Evolutionary conservation across 2,329 filamentous ascomycete genomes (phyloP), one percentile per base, ranked within the genome.

Genomic region (Leptographium radiaticola): DNA sequence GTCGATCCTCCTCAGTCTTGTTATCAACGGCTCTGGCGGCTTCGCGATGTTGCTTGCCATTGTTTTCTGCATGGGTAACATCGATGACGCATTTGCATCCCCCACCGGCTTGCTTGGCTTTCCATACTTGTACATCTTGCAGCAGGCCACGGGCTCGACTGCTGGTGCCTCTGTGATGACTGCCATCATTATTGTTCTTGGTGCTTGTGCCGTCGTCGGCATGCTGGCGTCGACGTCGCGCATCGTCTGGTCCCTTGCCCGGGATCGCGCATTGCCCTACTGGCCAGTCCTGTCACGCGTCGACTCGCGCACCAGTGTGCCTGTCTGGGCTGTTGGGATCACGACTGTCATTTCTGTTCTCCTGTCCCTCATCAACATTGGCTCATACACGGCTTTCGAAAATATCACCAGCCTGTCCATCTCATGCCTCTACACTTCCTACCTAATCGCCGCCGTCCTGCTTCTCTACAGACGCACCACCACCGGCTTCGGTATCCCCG

Each of bases 71-170:
- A 48, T 70, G 18, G 62, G 66, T 15, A 36, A 46, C 51, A 16
- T 47, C 11, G 51, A 52, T 49, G 59, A 67, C 11, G 46, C 53
- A 13, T 44, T 56, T 8, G 39, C 15, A 20, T 52, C 59, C 13
- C 43, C 58, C 51, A 38, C 55, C 10, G 71, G 69, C 0, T 66
- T 68, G 0, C 76, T 75, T 0, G 71, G 71, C 0, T 79, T 75
- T 44, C 78, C 80, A 0, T 80, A 80, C 59, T 80, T 83, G 60
- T 70, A 79, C 50, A 71, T 82, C n/a, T 80, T 80, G 56, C 68
- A 70, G 55, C 70, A 77, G 36, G 72, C 72, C 1, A 75, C 76
- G 1, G 65, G 69, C 2, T 74, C 70, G 10, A 64, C 69, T 4
- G 70, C 69, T 1, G 75, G 71, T 0, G 71, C 75, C 0, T 71